Percentiles rank a stretch among this genome's conserved stretches.
phyloP scores from a whole-genome alignment of 257 asterid genomes.

The Coffea canephora region DNA sequence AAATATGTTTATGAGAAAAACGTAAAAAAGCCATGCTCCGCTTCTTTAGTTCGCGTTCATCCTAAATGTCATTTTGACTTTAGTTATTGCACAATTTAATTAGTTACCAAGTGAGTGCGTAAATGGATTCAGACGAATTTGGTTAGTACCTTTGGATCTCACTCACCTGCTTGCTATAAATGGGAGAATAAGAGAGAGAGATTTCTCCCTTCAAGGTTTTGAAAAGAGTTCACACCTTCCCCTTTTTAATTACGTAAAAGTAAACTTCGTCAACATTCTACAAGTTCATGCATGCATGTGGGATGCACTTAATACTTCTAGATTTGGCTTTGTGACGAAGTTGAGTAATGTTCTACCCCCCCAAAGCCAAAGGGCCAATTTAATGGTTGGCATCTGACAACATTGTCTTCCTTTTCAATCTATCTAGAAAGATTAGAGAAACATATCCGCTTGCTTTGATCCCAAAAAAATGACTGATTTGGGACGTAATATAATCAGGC shows the following conservation, averaged over 20 bases:
- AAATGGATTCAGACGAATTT: too few relatives aligned
- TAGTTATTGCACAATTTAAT: too few relatives aligned
- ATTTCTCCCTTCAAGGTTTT: neutral
- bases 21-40: too few relatives aligned
- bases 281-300: neutral
- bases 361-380: neutral
- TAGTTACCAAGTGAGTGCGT: too few relatives aligned
- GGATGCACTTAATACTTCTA: too few relatives aligned
- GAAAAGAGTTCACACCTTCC: neutral
- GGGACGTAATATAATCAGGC: too few relatives aligned
- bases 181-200: neutral
- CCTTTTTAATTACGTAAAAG: neutral
- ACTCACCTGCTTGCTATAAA: too few relatives aligned
- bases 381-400: slow-evolving; percentile 5
- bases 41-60: too few relatives aligned
- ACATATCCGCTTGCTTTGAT: neutral
- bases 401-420: neutral
- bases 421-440: neutral
- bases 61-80: too few relatives aligned
- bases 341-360: neutral
- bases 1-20: too few relatives aligned
- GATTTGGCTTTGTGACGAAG: neutral
- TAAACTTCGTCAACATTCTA: neutral
- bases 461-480: neutral
- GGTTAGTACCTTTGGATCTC: too few relatives aligned